A percentile compares a stretch with the other conserved stretches of the same genome.
Evolutionary conservation across 2,329 filamentous ascomycete genomes (phyloP).

Genomic region (Colletotrichum incanum): DNA sequence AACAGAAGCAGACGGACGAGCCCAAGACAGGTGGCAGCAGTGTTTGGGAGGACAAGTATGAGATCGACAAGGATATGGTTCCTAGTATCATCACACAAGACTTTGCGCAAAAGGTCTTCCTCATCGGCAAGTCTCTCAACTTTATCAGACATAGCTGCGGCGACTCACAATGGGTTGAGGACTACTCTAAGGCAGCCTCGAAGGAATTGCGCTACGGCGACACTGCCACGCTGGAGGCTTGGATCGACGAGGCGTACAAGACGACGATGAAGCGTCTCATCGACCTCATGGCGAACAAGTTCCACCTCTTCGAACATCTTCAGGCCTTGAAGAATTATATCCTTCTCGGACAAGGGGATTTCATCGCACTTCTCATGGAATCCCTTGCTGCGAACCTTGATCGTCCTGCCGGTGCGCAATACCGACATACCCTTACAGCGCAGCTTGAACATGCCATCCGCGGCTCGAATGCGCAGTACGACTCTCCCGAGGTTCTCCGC

Average conservation of each 20-base stretch:
- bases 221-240: slow-evolving; percentile 89
- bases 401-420: slow-evolving; percentile 95
- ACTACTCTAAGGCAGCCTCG: slow-evolving; percentile 92
- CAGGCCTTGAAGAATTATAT: slow-evolving; percentile 95
- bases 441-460: slow-evolving; percentile 97
- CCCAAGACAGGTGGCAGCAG: slow-evolving; percentile 71
- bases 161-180: slow-evolving; percentile 95
- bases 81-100: slow-evolving; percentile 94
- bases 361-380: slow-evolving; percentile 97
- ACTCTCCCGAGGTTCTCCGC: slow-evolving; percentile 90
- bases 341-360: slow-evolving; percentile 94
- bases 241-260: slow-evolving; percentile 97
- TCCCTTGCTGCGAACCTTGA: slow-evolving; percentile 94
- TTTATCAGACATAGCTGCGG: slow-evolving; percentile 97
- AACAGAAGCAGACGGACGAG: slow-evolving; percentile 75
- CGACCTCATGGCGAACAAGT: slow-evolving; percentile 94
- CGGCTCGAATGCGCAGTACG: slow-evolving; percentile 96
- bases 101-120: slow-evolving; percentile 95
- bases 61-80: slow-evolving; percentile 86
- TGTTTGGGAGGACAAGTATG: slow-evolving; percentile 99
- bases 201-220: slow-evolving; percentile 95
- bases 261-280: slow-evolving; percentile 97
- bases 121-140: slow-evolving; percentile 98
- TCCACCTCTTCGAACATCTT: slow-evolving; percentile 93
- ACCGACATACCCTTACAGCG: slow-evolving; percentile 96